Conservation (phyloP, 2,329 filamentous ascomycete species). For the Arthrobotrys sinensis region DNA sequence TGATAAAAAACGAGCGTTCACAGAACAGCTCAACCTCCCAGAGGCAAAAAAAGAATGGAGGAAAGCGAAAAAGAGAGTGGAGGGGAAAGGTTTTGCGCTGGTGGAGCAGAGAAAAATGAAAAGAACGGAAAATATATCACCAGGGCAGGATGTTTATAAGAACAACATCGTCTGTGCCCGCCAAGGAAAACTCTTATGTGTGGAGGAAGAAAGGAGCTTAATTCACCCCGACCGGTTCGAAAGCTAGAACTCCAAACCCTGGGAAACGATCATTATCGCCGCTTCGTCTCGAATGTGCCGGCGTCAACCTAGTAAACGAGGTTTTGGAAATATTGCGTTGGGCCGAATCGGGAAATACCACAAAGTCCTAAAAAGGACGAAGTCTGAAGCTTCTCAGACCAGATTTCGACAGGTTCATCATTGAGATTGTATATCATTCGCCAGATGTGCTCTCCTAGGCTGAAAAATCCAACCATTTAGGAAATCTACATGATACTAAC, state of each 20-base stretch:
- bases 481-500: conserved; percentile 34
- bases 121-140: background rate
- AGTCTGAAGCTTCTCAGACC: background rate
- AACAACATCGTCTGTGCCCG: conserved; percentile 20
- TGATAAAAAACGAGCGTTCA: conserved; percentile 55
- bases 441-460: conserved; percentile 2
- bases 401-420: conserved; percentile 1
- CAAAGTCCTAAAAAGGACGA: conserved; percentile 1
- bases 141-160: conserved; percentile 52
- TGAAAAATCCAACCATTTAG: background rate
- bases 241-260: conserved; percentile 16
- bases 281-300: conserved; percentile 44
- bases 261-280: conserved; percentile 5
- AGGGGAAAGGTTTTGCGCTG: conserved; percentile 51
- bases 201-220: conserved; percentile 12
- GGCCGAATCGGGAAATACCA: conserved; percentile 43
- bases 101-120: conserved; percentile 23
- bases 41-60: conserved; percentile 37
- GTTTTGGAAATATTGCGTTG: conserved; percentile 54
- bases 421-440: conserved; percentile 10
- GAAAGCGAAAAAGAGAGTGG: conserved; percentile 24
- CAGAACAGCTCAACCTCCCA: conserved; percentile 60
- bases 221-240: conserved; percentile 1
- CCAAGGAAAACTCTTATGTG: conserved; percentile 19
- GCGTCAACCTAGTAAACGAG: conserved; percentile 47